These are phyloP conservation scores for Excoecaria cochinchinensis DNA, from an alignment of 345 rosid species.

Conservation along the genomic window DNA sequence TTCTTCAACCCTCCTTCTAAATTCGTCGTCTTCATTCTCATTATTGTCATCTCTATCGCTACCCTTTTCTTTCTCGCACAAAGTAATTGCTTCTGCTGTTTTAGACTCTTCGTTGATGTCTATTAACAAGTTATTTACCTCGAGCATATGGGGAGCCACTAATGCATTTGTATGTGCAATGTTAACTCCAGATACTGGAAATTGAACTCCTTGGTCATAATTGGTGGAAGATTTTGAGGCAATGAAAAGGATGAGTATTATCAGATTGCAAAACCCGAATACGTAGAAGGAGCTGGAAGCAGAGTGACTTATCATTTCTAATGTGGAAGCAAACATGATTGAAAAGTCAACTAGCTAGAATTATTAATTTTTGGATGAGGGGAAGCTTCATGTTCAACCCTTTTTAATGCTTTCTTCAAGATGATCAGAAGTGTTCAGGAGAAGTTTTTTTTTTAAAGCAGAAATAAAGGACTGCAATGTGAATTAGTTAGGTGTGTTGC, in stretches of 20 bases:
- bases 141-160: no score
- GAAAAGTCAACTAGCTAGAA: not conserved
- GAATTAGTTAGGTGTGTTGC: not conserved
- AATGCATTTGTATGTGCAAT: not conserved
- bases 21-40: conserved; percentile 36
- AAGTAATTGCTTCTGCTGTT: not conserved
- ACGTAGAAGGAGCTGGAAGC: conserved; percentile 43
- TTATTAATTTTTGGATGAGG: not conserved
- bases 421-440: conserved; percentile 18
- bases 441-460: not conserved
- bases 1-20: conserved; percentile 56
- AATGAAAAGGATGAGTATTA: conserved; percentile 40
- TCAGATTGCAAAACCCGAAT: conserved; percentile 50
- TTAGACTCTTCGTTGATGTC: not conserved
- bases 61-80: not conserved
- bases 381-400: not conserved
- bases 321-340: conserved; percentile 32
- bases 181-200: conserved; percentile 1
- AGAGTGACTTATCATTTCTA: conserved; percentile 36
- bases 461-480: conserved; percentile 12
- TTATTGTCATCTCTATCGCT: conserved; percentile 9
- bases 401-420: conserved; percentile 5
- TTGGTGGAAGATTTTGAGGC: conserved; percentile 31
- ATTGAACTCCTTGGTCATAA: conserved; percentile 8
- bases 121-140: not conserved